A percentile compares a stretch with the other conserved stretches of the same genome.
phyloP scores from a whole-genome alignment of 2,329 filamentous ascomycete genomes.

The Talaromyces albobiverticillius region DNA sequence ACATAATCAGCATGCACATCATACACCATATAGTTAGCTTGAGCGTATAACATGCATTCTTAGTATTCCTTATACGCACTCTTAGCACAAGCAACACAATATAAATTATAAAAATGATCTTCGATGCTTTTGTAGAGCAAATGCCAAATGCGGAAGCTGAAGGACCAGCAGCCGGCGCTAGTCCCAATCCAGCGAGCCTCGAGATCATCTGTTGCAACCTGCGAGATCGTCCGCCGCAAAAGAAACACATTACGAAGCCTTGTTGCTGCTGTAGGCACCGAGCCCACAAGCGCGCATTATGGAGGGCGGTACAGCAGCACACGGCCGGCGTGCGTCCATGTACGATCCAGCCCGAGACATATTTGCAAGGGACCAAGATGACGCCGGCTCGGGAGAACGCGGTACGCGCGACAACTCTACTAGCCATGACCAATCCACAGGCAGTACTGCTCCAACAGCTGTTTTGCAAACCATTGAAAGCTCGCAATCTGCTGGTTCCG shows the following conservation, averaged over 20 bases:
- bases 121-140: no score
- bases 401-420: slow-evolving; percentile 5
- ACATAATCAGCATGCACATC: neutral
- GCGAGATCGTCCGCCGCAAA: slow-evolving; percentile 3
- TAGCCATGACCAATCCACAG: neutral
- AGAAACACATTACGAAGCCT: neutral
- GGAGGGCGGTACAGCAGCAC: slow-evolving; percentile 2
- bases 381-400: slow-evolving; percentile 22
- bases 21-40: no score
- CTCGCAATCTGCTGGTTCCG: neutral
- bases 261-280: neutral
- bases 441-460: slow-evolving; percentile 2
- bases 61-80: no score
- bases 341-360: slow-evolving; percentile 35
- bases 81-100: no score
- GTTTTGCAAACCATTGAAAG: neutral
- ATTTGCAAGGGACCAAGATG: slow-evolving; percentile 23
- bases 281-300: slow-evolving; percentile 13
- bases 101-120: no score
- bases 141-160: no score
- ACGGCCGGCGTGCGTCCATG: slow-evolving; percentile 20
- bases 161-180: slow-evolving; percentile 14
- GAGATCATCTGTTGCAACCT: neutral
- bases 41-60: no score
- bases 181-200: neutral